A percentile compares a stretch with the other conserved stretches of the same genome.
These are phyloP conservation scores for Schizochytrium sp. DNA, from an alignment of 108 stramenopile species.

Conservation along the genomic window DNA sequence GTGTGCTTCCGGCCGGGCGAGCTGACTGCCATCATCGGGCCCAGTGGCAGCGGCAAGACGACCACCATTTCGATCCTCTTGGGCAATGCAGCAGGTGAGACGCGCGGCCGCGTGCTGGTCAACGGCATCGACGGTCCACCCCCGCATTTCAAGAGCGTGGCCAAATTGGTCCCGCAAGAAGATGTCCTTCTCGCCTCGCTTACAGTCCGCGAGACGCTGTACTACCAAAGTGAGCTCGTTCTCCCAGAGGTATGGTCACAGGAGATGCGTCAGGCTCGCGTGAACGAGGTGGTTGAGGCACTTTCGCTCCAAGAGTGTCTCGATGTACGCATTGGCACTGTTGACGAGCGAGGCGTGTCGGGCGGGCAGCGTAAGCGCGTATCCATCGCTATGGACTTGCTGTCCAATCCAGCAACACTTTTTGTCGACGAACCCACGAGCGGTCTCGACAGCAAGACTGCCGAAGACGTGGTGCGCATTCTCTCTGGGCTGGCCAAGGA, in stretches of 20 bases:
- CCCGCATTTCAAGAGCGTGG: neutral
- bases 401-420: neutral
- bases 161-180: conserved; percentile 42
- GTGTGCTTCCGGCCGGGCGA: conserved; percentile 17
- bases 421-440: conserved; percentile 21
- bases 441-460: neutral
- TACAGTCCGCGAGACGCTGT: conserved; percentile 31
- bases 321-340: conserved; percentile 12
- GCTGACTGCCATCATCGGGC: conserved; percentile 22
- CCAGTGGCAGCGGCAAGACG: conserved; percentile 28
- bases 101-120: neutral
- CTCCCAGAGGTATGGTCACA: neutral
- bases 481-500: neutral
- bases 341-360: neutral
- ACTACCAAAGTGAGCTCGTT: conserved; percentile 19
- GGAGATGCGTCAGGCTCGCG: neutral
- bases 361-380: conserved; percentile 42
- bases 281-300: neutral
- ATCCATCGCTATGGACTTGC: conserved; percentile 34
- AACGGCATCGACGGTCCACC: neutral
- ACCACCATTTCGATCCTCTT: neutral
- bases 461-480: conserved; percentile 14
- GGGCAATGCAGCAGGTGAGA: neutral
- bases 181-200: conserved; percentile 36
- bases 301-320: neutral